Conservation (phyloP, 441 rosid species). For the Populus trichocarpa region DNA sequence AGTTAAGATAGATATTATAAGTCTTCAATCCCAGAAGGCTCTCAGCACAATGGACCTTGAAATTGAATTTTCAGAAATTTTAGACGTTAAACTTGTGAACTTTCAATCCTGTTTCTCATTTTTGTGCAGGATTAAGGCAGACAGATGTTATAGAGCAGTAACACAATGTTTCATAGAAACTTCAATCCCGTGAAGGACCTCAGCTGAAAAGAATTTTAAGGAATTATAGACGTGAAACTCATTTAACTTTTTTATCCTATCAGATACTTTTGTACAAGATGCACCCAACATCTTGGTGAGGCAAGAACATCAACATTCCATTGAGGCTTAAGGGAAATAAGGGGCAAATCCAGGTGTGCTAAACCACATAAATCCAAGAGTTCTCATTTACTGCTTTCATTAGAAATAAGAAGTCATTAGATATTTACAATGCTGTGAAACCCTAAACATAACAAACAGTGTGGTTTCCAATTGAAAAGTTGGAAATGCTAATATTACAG, state of each 20-base stretch:
- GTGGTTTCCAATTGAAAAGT: background rate
- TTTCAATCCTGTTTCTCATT: background rate
- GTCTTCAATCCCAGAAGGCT: background rate
- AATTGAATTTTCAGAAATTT: background rate
- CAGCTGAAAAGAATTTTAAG: background rate
- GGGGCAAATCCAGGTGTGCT: background rate
- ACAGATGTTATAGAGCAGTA: background rate
- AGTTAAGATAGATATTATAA: background rate
- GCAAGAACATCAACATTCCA: background rate
- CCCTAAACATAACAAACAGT: background rate
- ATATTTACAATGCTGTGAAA: background rate
- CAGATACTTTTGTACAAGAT: background rate
- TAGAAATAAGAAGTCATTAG: background rate
- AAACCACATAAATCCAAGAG: background rate
- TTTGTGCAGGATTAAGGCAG: background rate
- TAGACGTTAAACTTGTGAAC: background rate
- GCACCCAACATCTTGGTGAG: background rate
- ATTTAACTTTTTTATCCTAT: background rate
- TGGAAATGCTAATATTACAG: background rate
- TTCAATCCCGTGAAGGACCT: background rate
- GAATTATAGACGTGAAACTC: background rate
- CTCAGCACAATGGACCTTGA: background rate
- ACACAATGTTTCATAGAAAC: background rate
- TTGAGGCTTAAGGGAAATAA: background rate
- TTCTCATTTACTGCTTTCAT: background rate